phyloP scores from a whole-genome alignment of 2,329 filamentous ascomycete species.

The Beauveria brongniartii region DNA sequence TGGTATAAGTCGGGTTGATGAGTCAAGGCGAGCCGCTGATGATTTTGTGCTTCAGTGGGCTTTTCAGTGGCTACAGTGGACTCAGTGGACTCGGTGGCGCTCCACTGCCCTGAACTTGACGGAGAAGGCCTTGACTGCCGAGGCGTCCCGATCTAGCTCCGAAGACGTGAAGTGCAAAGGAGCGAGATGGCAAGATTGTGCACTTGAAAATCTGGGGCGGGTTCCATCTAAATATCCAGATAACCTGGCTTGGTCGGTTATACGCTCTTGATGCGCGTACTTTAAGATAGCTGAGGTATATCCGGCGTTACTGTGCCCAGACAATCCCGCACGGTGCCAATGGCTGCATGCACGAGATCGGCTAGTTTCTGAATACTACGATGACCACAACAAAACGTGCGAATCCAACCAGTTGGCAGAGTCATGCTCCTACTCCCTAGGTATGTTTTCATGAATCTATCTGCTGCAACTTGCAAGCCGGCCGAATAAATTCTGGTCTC shows the following conservation, averaged over 20 bases:
- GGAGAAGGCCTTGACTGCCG: conserved; percentile 1
- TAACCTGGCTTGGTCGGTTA: not conserved
- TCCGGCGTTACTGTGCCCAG: too few species aligned
- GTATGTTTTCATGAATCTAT: too few species aligned
- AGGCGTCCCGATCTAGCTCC: conserved; percentile 11
- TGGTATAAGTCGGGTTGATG: conserved; percentile 7
- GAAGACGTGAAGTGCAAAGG: not conserved
- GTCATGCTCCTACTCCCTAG: too few species aligned
- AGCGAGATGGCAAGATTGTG: not conserved
- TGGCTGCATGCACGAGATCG: too few species aligned
- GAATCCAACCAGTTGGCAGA: too few species aligned
- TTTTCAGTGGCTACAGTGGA: not conserved
- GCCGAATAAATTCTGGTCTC: too few species aligned
- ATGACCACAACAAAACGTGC: too few species aligned
- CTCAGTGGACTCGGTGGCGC: not conserved
- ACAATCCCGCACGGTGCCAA: too few species aligned
- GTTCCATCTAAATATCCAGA: too few species aligned
- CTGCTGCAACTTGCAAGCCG: too few species aligned
- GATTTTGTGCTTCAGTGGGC: not conserved
- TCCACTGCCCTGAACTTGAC: not conserved
- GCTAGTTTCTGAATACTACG: too few species aligned
- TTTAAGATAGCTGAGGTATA: not conserved
- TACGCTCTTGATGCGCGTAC: not conserved
- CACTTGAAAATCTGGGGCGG: not conserved
- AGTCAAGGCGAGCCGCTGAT: conserved; percentile 5